phyloP scores from a whole-genome alignment of 2,329 filamentous ascomycete genomes.

The Triangularia setosa region DNA sequence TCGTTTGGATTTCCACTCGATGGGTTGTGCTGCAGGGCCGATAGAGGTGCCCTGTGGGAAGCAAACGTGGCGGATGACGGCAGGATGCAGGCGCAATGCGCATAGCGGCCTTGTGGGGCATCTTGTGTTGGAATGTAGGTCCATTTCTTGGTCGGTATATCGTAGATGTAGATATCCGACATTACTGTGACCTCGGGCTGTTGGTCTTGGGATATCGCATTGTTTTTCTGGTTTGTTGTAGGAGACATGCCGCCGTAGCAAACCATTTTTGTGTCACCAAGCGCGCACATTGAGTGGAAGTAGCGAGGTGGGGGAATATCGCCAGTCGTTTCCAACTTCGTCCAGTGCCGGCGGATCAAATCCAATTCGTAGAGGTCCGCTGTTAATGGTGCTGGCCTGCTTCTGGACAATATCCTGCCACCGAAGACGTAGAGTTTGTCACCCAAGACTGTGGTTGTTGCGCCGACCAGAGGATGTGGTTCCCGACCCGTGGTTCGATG shows the following conservation, averaged over 20 bases:
- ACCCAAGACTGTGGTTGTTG: constrained; percentile 89
- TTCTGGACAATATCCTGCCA: constrained; percentile 80
- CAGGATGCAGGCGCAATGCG: constrained; percentile 89
- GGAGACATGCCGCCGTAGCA: constrained; percentile 99
- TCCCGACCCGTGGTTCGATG: constrained; percentile 85
- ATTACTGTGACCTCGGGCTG: constrained; percentile 91
- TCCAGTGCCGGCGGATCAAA: constrained; percentile 88
- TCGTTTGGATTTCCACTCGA: constrained; percentile 79
- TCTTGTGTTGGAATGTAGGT: constrained; percentile 77
- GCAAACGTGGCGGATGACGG: constrained; percentile 85
- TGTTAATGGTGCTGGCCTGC: constrained; percentile 73
- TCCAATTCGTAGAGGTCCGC: constrained; percentile 92
- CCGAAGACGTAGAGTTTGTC: constrained; percentile 98
- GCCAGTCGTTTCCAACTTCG: constrained; percentile 76
- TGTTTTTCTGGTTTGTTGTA: constrained; percentile 48
- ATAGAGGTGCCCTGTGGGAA: constrained; percentile 76
- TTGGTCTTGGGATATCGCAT: constrained; percentile 52
- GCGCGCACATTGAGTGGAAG: constrained; percentile 91
- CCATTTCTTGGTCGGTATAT: constrained; percentile 79
- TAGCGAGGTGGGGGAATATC: constrained; percentile 89
- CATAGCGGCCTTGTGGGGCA: constrained; percentile 88
- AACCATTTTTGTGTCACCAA: constrained; percentile 93
- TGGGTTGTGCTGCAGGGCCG: constrained; percentile 86
- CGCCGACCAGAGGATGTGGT: constrained; percentile 86
- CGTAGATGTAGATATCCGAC: constrained; percentile 96